Conservation (phyloP, 352 stramenopile genomes). For the Phytophthora foliorum region DNA sequence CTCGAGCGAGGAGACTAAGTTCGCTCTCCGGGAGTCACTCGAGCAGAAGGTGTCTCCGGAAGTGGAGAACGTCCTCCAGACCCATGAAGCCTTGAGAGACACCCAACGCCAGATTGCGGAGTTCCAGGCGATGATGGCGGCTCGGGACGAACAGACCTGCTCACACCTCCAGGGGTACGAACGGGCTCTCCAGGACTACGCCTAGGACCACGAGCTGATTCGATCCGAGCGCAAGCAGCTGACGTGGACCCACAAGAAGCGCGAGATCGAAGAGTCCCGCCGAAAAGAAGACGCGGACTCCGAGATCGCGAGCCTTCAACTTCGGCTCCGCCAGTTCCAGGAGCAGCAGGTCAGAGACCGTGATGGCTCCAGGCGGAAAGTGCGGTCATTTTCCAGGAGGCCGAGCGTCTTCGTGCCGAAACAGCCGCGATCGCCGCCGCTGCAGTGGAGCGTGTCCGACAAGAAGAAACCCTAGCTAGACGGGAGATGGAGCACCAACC, state of each 20-base stretch:
- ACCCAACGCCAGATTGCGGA: not conserved
- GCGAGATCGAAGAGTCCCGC: not conserved
- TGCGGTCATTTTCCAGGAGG: too few species aligned
- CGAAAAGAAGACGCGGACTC: not conserved
- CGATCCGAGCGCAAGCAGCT: not conserved
- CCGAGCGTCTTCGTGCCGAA: too few species aligned
- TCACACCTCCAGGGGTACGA: not conserved
- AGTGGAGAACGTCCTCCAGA: too few species aligned
- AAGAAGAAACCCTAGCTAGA: too few species aligned
- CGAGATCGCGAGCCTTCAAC: not conserved
- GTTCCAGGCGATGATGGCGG: not conserved
- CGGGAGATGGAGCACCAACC: too few species aligned
- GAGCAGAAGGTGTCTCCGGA: too few species aligned
- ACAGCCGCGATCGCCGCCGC: too few species aligned
- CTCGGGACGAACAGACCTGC: not conserved
- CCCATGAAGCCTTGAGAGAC: not conserved
- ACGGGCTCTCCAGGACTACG: not conserved
- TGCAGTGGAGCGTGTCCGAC: too few species aligned
- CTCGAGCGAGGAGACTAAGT: too few species aligned
- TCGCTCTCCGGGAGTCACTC: not conserved
- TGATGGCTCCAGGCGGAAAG: too few species aligned
- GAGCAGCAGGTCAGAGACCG: not conserved
- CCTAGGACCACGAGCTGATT: not conserved
- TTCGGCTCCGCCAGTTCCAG: not conserved
- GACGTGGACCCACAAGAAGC: not conserved